Base-by-base conservation (phyloP, 106 monocot species). In the Amphibolis antarctica region DNA sequence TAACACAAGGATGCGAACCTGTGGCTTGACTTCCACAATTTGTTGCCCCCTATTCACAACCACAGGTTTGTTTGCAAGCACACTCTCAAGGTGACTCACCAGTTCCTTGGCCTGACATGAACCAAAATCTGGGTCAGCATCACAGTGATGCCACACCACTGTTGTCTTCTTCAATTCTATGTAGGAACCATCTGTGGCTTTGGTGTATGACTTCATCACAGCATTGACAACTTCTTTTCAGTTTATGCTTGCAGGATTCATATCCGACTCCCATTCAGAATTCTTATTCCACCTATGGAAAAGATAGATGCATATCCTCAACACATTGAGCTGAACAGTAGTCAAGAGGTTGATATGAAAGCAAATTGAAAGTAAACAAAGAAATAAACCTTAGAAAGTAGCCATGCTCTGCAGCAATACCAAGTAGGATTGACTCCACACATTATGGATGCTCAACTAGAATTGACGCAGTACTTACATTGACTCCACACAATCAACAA, bases 361-460 rank as follows among this genome's bases (percentile, higher is more conserved):
- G 2, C 36, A 36, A 36, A 36, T 36, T 2, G 7, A 36, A 36
- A 4, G 7, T 36, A 4, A 36, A 36, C 36, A 36, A 36, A 36
- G 4, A 36, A 36, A 2, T 36, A 4, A 36, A 86, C 85, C 85
- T 86, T 47, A 86, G 53, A 46, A 74, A 82, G 73, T 74, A 86
- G 19, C 86, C 86, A 77, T 86, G 86, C 71, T 87, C 87, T 11
- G 86, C 76, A 0, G 86, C 86, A 31, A 86, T 79, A 5, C 86
- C 86, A n/a, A n/a, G n/a, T n/a, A n/a, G n/a, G n/a, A n/a, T n/a
- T n/a, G n/a, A n/a, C n/a, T n/a, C n/a, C n/a, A n/a, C n/a, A n/a
- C n/a, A n/a, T n/a, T n/a, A n/a, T n/a, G n/a, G n/a, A n/a, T n/a
- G n/a, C n/a, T n/a, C n/a, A n/a, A n/a, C n/a, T n/a, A n/a, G n/a